A percentile compares a stretch with the other conserved stretches of the same genome.
Conservation (phyloP, 139 green algal species). For the Chlamydomonas applanata region DNA sequence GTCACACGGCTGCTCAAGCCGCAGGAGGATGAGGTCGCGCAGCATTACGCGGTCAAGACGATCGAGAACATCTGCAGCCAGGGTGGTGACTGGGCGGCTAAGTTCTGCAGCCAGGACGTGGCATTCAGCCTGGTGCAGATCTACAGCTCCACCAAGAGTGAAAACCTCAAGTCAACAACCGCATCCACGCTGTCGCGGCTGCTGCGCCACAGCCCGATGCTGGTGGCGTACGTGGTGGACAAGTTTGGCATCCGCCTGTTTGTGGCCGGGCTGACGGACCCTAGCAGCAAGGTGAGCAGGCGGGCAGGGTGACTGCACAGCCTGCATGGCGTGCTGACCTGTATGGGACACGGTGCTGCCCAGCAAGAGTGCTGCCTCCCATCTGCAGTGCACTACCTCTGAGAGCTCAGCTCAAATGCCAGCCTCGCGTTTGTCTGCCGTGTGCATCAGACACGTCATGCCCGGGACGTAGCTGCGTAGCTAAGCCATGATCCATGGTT, state of each 20-base stretch:
- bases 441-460: no score
- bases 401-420: no score
- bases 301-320: no score
- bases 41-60: constrained; percentile 94
- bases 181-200: constrained; percentile 71
- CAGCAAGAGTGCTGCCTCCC: no score
- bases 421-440: no score
- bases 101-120: constrained; percentile 55
- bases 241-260: constrained; percentile 49
- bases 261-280: constrained; percentile 45
- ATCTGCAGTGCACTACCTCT: no score
- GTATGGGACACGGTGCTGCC: no score
- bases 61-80: constrained; percentile 91
- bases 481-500: no score
- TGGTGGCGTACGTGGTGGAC: constrained; percentile 50
- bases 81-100: constrained; percentile 68
- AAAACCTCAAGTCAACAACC: constrained; percentile 70
- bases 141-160: constrained; percentile 43
- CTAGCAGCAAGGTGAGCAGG: constrained; percentile 28
- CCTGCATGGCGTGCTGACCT: no score
- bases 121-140: constrained; percentile 47
- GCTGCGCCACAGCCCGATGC: constrained; percentile 45
- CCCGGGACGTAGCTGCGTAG: no score
- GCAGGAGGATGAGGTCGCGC: constrained; percentile 78
- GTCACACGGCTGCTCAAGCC: constrained; percentile 59